A percentile compares a stretch with the other conserved stretches of the same genome.
phyloP scores from a whole-genome alignment of 129 eudicot genomes.

The Flaveria ramosissima region DNA sequence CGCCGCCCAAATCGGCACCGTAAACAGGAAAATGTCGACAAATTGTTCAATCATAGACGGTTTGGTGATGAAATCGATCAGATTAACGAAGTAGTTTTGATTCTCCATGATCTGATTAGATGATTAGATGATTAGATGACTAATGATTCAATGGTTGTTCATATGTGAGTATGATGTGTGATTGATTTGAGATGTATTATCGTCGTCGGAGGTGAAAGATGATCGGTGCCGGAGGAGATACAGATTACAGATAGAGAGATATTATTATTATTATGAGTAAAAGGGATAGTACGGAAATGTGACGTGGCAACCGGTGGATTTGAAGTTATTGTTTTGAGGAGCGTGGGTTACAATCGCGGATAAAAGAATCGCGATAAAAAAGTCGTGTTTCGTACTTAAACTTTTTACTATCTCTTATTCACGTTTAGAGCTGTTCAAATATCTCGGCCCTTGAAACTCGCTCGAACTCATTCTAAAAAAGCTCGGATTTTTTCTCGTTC shows the following conservation, averaged over 20 bases:
- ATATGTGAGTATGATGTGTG: constrained; percentile 10
- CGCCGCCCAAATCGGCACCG: constrained; percentile 90
- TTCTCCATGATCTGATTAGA: constrained; percentile 40
- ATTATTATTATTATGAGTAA: background rate
- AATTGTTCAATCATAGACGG: constrained; percentile 65
- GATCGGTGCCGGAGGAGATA: constrained; percentile 27
- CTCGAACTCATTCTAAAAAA: too few species aligned
- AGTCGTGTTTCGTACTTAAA: too few species aligned
- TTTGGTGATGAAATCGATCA: constrained; percentile 47
- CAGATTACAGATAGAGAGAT: background rate
- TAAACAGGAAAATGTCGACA: constrained; percentile 76
- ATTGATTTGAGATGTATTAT: constrained; percentile 33
- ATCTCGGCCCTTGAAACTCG: too few species aligned
- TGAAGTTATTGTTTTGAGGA: constrained; percentile 4
- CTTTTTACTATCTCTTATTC: too few species aligned
- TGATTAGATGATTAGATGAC: constrained; percentile 17
- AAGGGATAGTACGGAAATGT: constrained; percentile 30
- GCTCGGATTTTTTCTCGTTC: too few species aligned
- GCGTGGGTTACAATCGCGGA: constrained; percentile 28
- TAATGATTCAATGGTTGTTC: background rate
- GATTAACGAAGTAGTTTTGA: constrained; percentile 36
- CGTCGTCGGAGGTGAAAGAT: constrained; percentile 25
- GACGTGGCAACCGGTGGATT: constrained; percentile 41
- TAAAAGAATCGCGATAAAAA: background rate
- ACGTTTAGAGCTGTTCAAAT: too few species aligned